Evolutionary conservation across 192 early-diverging fungal genomes (phyloP), one percentile per base, ranked within the genome.

Genomic region (Dimargaris verticillata): DNA sequence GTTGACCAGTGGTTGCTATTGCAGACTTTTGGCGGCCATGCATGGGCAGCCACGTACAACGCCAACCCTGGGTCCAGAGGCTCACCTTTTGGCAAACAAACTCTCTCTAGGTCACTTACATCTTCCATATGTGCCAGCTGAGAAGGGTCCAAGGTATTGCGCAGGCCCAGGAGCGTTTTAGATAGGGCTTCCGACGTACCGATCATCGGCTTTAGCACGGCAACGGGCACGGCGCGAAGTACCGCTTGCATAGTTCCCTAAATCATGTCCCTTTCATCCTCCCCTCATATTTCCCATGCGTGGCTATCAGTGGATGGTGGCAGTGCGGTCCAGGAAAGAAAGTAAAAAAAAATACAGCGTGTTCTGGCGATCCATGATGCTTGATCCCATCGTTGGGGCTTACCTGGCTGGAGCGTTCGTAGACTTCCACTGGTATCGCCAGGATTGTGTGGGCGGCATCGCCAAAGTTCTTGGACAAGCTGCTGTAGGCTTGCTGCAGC

Each of bases 191-290:
- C 95, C 0, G 92, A 86, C 0, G 88, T 85, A 0, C 95, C 92
- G 70, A 97, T 95, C 83, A 95, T 90, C 0, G 95, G 95, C 69
- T 88, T 88, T 26, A 97, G 74, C 33, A 94, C 84, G 0, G 95
- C 91, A 18, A 91, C 85, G 0, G 95, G 95, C 28, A 97, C 83
- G 2, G 87, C 88, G 22, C 77, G 68, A 28, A 85, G 81, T 13
- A 88, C 86, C 0, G 88, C 80, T 11, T 72, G 73, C 5, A 61
- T 22, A 3, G 60, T 15, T 66, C 68, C 18, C 67, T 57, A 49
- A 49, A 24, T 10, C 49, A 51, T 51, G 11, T 1, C 26, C 26
- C 20, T 51, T 11, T 51, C 11, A 51, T 0, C 0, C 18, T 51
- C 11, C 1, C n/a, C 3, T 26, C 20, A 51, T 1, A 1, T 51